A percentile compares a stretch with the other conserved stretches of the same genome.
phyloP scores from a whole-genome alignment of 345 rosid genomes.

The Arabidopsis suecica region DNA sequence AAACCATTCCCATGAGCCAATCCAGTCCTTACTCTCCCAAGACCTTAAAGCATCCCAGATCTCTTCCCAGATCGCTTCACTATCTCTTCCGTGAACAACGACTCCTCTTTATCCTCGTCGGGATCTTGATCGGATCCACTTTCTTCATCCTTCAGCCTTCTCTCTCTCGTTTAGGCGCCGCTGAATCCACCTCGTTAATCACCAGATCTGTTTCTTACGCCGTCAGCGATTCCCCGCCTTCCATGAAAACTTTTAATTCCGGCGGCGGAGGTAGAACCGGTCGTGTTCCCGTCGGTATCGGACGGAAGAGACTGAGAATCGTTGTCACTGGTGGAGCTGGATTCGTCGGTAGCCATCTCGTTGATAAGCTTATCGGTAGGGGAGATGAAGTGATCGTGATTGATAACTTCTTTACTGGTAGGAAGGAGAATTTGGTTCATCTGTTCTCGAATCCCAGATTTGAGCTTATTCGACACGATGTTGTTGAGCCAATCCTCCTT shows the following conservation, averaged over 20 bases:
- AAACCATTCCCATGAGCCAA: conserved; percentile 54
- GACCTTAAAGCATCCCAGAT: conserved; percentile 66
- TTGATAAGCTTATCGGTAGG: conserved; percentile 82
- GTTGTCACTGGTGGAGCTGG: conserved; percentile 99
- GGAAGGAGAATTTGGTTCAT: conserved; percentile 90
- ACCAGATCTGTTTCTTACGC: conserved; percentile 46
- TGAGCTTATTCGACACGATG: conserved; percentile 95
- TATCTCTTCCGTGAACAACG: conserved; percentile 91
- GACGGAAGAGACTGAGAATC: conserved; percentile 70
- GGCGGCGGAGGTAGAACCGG: conserved; percentile 45
- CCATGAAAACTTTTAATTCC: conserved; percentile 32
- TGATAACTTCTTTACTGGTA: conserved; percentile 95
- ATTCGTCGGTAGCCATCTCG: conserved; percentile 96
- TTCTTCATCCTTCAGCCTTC: conserved; percentile 94
- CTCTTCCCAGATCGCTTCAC: conserved; percentile 88
- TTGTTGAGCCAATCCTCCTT: conserved; percentile 89
- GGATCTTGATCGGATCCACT: conserved; percentile 88
- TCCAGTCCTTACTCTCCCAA: conserved; percentile 70
- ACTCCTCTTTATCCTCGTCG: conserved; percentile 88
- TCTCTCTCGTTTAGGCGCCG: conserved; percentile 69
- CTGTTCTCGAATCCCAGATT: conserved; percentile 82
- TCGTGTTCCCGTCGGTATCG: conserved; percentile 79
- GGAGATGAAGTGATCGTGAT: conserved; percentile 97
- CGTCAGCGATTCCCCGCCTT: conserved; percentile 25
- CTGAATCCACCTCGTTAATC: conserved; percentile 50